Evolutionary conservation across 306 rosid species (phyloP).

Genomic region (Biancaea sappan): DNA sequence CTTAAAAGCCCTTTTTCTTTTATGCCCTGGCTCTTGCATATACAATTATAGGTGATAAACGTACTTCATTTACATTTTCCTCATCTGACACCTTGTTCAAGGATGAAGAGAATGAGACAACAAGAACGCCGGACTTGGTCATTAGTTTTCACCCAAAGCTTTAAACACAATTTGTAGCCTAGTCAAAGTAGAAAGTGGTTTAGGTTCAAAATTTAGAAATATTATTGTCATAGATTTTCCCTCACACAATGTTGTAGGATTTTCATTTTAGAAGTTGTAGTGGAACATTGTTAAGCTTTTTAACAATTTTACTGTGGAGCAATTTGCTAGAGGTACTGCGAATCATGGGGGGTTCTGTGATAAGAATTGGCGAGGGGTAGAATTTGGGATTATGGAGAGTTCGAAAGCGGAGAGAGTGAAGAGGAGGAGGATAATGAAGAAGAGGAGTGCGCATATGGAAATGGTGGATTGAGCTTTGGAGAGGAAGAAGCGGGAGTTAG

Average conservation of each 20-base stretch:
- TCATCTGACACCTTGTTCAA: slow-evolving; percentile 15
- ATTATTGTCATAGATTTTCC: slow-evolving; percentile 38
- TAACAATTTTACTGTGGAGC: slow-evolving; percentile 34
- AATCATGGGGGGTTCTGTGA: slow-evolving; percentile 25
- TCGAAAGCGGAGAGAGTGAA: slow-evolving; percentile 77
- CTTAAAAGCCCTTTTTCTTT: slow-evolving; percentile 1
- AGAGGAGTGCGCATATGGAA: slow-evolving; percentile 60
- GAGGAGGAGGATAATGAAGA: slow-evolving; percentile 64
- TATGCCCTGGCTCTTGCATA: slow-evolving; percentile 35
- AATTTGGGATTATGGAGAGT: slow-evolving; percentile 37
- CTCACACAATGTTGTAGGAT: slow-evolving; percentile 32
- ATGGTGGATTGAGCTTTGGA: slow-evolving; percentile 68
- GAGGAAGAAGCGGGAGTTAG: slow-evolving; percentile 38
- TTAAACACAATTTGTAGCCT: slow-evolving; percentile 36
- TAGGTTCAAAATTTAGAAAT: slow-evolving; percentile 47
- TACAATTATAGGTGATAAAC: slow-evolving; percentile 34
- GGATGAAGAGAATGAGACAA: slow-evolving; percentile 28
- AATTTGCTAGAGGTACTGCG: slow-evolving; percentile 1
- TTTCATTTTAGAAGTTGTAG: slow-evolving; percentile 38
- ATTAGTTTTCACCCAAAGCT: slow-evolving; percentile 2
- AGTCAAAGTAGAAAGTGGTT: slow-evolving; percentile 35
- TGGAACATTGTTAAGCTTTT: slow-evolving; percentile 27
- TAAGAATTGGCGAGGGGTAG: slow-evolving; percentile 47
- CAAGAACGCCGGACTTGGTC: slow-evolving; percentile 21
- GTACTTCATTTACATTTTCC: background rate